Percentiles rank a stretch among this genome's conserved stretches.
Conservation (phyloP, 768 basidiomycete species). For the Neoboletus brunneissimus region DNA sequence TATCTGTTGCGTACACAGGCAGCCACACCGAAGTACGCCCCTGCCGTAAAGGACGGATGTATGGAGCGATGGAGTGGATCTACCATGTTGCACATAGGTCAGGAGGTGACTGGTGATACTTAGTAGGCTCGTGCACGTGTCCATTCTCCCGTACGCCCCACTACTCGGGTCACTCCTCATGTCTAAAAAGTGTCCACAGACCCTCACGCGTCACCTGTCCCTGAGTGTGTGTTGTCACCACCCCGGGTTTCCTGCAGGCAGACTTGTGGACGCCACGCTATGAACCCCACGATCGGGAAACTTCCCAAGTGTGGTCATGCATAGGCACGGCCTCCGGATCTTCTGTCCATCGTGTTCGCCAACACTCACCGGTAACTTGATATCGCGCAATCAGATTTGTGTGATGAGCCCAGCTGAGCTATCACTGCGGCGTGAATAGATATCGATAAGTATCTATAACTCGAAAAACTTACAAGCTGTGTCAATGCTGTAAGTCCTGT, state of each 20-base stretch:
- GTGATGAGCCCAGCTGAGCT: neutral
- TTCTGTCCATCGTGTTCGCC: constrained; percentile 17
- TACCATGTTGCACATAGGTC: constrained; percentile 1
- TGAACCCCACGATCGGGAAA: constrained; percentile 3
- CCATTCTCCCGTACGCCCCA: constrained; percentile 9
- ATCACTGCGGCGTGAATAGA: neutral
- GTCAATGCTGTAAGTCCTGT: no score
- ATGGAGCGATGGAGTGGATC: neutral
- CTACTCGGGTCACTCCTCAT: constrained; percentile 14
- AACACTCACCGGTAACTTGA: constrained; percentile 14
- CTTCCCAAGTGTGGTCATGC: constrained; percentile 3
- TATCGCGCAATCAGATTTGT: constrained; percentile 11
- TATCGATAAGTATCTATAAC: neutral
- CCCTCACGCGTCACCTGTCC: constrained; percentile 8
- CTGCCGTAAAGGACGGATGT: neutral
- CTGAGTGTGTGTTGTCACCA: constrained; percentile 12
- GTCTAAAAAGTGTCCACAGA: constrained; percentile 4
- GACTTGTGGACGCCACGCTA: constrained; percentile 23
- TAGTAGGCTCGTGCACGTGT: constrained; percentile 23
- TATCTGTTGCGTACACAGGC: neutral
- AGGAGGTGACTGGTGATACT: neutral
- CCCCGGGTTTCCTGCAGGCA: constrained; percentile 24
- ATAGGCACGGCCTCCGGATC: constrained; percentile 24
- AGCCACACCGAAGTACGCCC: neutral
- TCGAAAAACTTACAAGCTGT: no score